Evolutionary conservation across 2,329 filamentous ascomycete genomes (phyloP).

Genomic region (Cordyceps cicadae): DNA sequence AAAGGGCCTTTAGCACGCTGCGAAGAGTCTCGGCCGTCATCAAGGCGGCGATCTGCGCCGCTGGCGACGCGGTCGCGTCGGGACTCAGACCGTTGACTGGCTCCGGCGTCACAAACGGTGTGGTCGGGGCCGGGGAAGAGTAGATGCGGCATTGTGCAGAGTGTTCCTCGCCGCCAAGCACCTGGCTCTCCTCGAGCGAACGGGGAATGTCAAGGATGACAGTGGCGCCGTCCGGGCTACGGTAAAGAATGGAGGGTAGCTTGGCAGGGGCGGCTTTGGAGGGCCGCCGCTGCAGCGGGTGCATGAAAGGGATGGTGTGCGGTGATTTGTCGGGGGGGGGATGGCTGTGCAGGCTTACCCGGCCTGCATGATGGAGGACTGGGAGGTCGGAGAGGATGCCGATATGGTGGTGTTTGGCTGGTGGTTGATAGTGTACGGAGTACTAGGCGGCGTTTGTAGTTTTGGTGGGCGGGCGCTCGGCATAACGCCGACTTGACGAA

Average conservation of each 20-base stretch:
- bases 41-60: slow-evolving; percentile 44
- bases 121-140: slow-evolving; percentile 34
- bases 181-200: slow-evolving; percentile 61
- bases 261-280: background rate
- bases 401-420: background rate
- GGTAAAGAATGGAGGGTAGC: slow-evolving; percentile 24
- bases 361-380: background rate
- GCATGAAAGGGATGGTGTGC: background rate
- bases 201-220: slow-evolving; percentile 60
- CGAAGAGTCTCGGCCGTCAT: slow-evolving; percentile 42
- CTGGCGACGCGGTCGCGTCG: slow-evolving; percentile 25
- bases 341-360: background rate
- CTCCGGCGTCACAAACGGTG: slow-evolving; percentile 46
- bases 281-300: background rate
- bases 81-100: slow-evolving; percentile 11
- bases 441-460: no score
- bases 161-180: slow-evolving; percentile 30
- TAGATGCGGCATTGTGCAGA: slow-evolving; percentile 28
- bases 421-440: no score
- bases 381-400: background rate
- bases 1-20: slow-evolving; percentile 30
- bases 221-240: slow-evolving; percentile 32
- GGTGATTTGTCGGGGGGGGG: background rate
- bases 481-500: slow-evolving; percentile 6
- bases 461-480: background rate